Evolutionary conservation across 176 grass and related monocot species (phyloP).

Genomic region (Musa itinerans): DNA sequence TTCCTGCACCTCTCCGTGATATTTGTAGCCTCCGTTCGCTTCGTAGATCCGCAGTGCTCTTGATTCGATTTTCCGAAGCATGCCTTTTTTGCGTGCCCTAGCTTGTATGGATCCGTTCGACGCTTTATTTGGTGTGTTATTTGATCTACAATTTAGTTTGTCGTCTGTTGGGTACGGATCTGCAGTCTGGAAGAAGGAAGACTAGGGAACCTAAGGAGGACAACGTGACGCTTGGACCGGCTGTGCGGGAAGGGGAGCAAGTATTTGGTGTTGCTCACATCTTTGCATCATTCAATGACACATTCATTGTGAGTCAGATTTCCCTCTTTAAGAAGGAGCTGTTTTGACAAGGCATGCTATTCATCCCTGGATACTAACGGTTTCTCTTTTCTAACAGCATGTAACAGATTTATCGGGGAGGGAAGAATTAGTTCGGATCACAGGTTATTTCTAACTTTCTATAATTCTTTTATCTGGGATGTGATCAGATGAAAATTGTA

Average conservation of each 20-base stretch:
- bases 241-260: slow-evolving; percentile 65
- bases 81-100: too few relatives aligned
- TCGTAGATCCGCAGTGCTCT: too few relatives aligned
- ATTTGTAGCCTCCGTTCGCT: too few relatives aligned
- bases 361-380: neutral
- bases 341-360: neutral
- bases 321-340: neutral
- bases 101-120: too few relatives aligned
- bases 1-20: too few relatives aligned
- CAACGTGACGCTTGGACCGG: slow-evolving; percentile 60
- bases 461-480: neutral
- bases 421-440: slow-evolving; percentile 71
- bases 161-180: too few relatives aligned
- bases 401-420: slow-evolving; percentile 79
- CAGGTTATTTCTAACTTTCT: slow-evolving; percentile 25
- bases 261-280: slow-evolving; percentile 66
- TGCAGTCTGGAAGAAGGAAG: slow-evolving; percentile 72
- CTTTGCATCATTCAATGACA: slow-evolving; percentile 85
- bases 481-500: neutral
- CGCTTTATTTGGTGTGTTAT: too few relatives aligned
- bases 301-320: slow-evolving; percentile 50
- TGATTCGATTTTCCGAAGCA: too few relatives aligned
- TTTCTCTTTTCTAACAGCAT: slow-evolving; percentile 30
- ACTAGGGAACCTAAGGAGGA: slow-evolving; percentile 72
- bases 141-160: too few relatives aligned